phyloP scores from a whole-genome alignment of 2,329 filamentous ascomycete species.

The Davidsoniella neocaledoniae region DNA sequence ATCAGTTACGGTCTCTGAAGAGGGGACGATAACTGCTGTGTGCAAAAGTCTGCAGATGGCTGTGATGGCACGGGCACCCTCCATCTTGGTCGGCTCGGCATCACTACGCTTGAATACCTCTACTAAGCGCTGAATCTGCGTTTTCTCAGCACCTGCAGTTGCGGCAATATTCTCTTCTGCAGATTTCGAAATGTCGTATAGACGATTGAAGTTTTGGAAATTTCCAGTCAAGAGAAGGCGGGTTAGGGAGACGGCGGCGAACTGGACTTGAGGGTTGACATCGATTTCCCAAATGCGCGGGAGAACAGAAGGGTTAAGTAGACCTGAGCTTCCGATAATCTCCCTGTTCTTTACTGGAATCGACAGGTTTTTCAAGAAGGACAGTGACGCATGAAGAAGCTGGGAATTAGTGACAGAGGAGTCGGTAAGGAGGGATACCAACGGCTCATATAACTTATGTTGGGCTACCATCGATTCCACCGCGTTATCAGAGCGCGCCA shows the following conservation, averaged over 20 bases:
- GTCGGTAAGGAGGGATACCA: constrained; percentile 29
- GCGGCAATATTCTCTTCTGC: constrained; percentile 16
- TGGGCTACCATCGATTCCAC: constrained; percentile 32
- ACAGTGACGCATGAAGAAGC: constrained; percentile 38
- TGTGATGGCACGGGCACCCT: constrained; percentile 37
- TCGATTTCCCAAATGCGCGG: constrained; percentile 38
- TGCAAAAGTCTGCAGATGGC: constrained; percentile 39
- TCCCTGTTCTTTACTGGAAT: constrained; percentile 39
- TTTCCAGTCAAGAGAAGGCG: constrained; percentile 39
- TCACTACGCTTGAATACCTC: constrained; percentile 24
- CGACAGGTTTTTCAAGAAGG: constrained; percentile 48
- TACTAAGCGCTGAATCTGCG: constrained; percentile 19
- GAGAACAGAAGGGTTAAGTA: constrained; percentile 29
- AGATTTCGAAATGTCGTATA: constrained; percentile 27
- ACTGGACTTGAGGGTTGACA: constrained; percentile 39
- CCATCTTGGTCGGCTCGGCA: constrained; percentile 37
- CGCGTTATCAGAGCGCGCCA: constrained; percentile 39
- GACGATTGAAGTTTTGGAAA: constrained; percentile 30
- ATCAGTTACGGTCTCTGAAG: background rate
- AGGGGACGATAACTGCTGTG: constrained; percentile 18
- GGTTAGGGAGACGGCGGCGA: constrained; percentile 39
- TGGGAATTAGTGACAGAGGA: constrained; percentile 27
- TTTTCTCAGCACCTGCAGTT: background rate
- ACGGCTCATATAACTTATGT: constrained; percentile 25
- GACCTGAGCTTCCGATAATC: constrained; percentile 25